A percentile compares a stretch with the other conserved stretches of the same genome.
phyloP scores from a whole-genome alignment of 805 yeast species.

The Phaffomyces antillensis region DNA sequence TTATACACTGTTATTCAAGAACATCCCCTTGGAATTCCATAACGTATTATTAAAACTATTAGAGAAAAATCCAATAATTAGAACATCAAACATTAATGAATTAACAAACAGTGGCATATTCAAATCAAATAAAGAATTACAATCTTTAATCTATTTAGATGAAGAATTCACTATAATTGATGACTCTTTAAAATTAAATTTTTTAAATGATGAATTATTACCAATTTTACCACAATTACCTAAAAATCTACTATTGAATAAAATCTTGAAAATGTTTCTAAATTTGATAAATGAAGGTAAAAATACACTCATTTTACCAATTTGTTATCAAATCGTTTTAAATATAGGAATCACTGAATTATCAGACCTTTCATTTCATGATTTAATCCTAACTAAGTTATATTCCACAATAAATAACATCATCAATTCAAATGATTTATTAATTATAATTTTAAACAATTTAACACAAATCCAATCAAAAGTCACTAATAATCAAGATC shows the following conservation, averaged over 20 bases:
- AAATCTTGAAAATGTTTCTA: conserved; percentile 64
- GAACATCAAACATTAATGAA: conserved; percentile 50
- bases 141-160: conserved; percentile 8
- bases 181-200: conserved; percentile 3
- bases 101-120: conserved; percentile 41
- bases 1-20: conserved; percentile 38
- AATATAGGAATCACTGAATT: conserved; percentile 50
- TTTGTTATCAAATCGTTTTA: conserved; percentile 48
- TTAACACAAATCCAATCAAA: conserved; percentile 40
- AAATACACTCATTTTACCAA: conserved; percentile 35
- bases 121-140: conserved; percentile 2
- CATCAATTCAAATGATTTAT: conserved; percentile 33
- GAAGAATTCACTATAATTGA: conserved; percentile 7
- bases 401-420: conserved; percentile 21
- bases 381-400: conserved; percentile 45
- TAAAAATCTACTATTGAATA: conserved; percentile 32
- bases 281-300: conserved; percentile 35
- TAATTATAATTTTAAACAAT: conserved; percentile 40
- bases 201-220: conserved; percentile 3
- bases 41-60: conserved; percentile 47
- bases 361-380: conserved; percentile 74
- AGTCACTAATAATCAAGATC: conserved; percentile 36
- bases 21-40: conserved; percentile 49
- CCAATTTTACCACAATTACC: conserved; percentile 6
- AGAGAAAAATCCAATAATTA: conserved; percentile 47